These are phyloP conservation scores for Xylariaceae sp. DNA, from an alignment of 2,329 filamentous ascomycete species.

Conservation along the genomic window DNA sequence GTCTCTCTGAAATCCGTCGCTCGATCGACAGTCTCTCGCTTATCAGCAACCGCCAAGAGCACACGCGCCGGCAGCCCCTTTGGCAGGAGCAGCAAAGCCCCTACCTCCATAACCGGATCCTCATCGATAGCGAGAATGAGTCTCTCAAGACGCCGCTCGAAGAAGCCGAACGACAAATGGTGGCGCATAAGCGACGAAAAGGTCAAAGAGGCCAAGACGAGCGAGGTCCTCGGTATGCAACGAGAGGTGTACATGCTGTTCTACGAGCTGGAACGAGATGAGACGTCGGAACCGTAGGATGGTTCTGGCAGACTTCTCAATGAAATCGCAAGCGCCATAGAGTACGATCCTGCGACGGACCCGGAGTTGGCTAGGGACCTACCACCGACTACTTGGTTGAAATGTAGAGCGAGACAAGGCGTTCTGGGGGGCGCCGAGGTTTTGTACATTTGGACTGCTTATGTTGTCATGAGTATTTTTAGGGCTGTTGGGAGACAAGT, in stretches of 20 bases:
- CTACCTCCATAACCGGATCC: conserved; percentile 16
- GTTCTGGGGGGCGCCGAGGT: conserved; percentile 8
- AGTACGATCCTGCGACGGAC: conserved; percentile 11
- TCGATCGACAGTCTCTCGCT: conserved; percentile 48
- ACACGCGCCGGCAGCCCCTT: conserved; percentile 29
- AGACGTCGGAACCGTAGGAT: conserved; percentile 19
- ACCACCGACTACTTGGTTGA: conserved; percentile 3
- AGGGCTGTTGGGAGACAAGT: not conserved
- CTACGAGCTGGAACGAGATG: conserved; percentile 73
- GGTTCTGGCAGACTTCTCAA: conserved; percentile 16
- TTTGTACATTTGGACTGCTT: not conserved
- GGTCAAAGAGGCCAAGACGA: conserved; percentile 88
- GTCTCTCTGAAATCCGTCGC: conserved; percentile 54
- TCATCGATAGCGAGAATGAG: conserved; percentile 13
- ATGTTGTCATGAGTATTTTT: not conserved
- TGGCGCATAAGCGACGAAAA: conserved; percentile 98
- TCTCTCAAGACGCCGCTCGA: conserved; percentile 31
- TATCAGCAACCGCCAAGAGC: conserved; percentile 39
- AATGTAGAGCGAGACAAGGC: conserved; percentile 3
- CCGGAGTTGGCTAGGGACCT: conserved; percentile 4
- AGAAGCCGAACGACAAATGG: conserved; percentile 73
- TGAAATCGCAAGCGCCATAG: conserved; percentile 8
- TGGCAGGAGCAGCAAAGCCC: conserved; percentile 17
- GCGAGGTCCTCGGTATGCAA: conserved; percentile 88
- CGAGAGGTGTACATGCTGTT: conserved; percentile 94